Percentiles rank a stretch among this genome's conserved stretches.
These are phyloP conservation scores for Xylaria flabelliformis DNA, from an alignment of 495 filamentous ascomycete species.

Conservation along the genomic window DNA sequence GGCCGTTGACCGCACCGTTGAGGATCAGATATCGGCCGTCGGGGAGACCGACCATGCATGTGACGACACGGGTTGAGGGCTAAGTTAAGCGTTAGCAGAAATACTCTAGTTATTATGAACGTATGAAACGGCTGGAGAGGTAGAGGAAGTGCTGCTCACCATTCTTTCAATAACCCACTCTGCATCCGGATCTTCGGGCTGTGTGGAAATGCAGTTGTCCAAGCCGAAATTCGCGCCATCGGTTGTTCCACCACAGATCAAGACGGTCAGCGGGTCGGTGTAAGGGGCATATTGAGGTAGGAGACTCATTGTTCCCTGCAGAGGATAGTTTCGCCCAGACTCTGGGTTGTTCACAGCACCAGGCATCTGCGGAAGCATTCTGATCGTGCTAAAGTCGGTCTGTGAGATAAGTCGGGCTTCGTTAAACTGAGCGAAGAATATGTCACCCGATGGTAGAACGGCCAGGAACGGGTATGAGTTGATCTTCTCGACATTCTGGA, in stretches of 20 bases:
- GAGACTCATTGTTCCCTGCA: slow-evolving; percentile 50
- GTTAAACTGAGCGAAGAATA: slow-evolving; percentile 56
- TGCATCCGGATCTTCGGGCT: slow-evolving; percentile 48
- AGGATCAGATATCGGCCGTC: slow-evolving; percentile 58
- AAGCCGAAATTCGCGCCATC: slow-evolving; percentile 46
- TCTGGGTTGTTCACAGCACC: slow-evolving; percentile 53
- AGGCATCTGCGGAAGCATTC: slow-evolving; percentile 51
- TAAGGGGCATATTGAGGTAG: slow-evolving; percentile 54
- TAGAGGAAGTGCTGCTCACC: slow-evolving; percentile 23
- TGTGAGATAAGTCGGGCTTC: slow-evolving; percentile 53
- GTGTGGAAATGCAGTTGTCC: slow-evolving; percentile 59
- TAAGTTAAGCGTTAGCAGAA: not conserved
- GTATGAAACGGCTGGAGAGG: not conserved
- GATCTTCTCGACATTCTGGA: slow-evolving; percentile 52
- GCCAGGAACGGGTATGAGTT: slow-evolving; percentile 55
- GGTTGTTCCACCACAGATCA: slow-evolving; percentile 57
- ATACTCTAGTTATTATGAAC: not conserved
- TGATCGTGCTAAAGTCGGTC: slow-evolving; percentile 45
- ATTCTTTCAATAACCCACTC: slow-evolving; percentile 57
- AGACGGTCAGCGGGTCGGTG: slow-evolving; percentile 45
- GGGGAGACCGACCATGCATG: slow-evolving; percentile 56
- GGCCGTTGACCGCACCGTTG: slow-evolving; percentile 55
- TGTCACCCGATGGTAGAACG: slow-evolving; percentile 51
- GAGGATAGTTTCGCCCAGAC: slow-evolving; percentile 53
- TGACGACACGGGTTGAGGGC: slow-evolving; percentile 55